Percentiles rank a stretch among this genome's conserved stretches.
phyloP scores from a whole-genome alignment of 345 rosid genomes.

The Eucalyptus regnans region DNA sequence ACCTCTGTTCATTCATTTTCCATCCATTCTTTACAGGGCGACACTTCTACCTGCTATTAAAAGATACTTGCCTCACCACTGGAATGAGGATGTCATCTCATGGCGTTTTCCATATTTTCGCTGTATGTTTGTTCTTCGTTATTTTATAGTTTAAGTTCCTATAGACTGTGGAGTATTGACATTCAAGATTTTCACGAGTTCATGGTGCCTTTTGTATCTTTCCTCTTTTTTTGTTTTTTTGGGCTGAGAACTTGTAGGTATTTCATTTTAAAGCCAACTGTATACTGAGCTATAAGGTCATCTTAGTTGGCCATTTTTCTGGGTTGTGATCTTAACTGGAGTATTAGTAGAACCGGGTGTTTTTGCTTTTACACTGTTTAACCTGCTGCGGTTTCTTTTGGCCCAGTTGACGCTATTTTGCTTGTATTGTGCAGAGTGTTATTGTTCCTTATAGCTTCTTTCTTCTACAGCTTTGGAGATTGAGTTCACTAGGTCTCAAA shows the following conservation, averaged over 20 bases:
- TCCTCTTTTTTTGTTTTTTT: background rate
- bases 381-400: background rate
- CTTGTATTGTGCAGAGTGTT: conserved; percentile 25
- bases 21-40: conserved; percentile 43
- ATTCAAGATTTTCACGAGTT: background rate
- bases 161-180: background rate
- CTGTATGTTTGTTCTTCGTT: conserved; percentile 37
- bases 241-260: background rate
- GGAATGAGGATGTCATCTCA: conserved; percentile 71
- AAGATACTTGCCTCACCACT: conserved; percentile 56
- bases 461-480: conserved; percentile 82
- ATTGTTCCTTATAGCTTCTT: conserved; percentile 20
- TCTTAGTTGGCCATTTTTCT: background rate
- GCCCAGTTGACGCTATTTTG: conserved; percentile 10
- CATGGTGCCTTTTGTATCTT: background rate
- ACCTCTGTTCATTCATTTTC: background rate
- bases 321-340: background rate
- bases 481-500: conserved; percentile 92
- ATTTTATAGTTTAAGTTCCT: background rate
- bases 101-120: conserved; percentile 77
- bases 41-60: conserved; percentile 78
- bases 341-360: background rate
- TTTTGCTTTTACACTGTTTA: background rate
- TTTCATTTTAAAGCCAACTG: background rate
- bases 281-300: background rate